Conservation (phyloP, 768 basidiomycete genomes). For the Serendipita sp. region DNA sequence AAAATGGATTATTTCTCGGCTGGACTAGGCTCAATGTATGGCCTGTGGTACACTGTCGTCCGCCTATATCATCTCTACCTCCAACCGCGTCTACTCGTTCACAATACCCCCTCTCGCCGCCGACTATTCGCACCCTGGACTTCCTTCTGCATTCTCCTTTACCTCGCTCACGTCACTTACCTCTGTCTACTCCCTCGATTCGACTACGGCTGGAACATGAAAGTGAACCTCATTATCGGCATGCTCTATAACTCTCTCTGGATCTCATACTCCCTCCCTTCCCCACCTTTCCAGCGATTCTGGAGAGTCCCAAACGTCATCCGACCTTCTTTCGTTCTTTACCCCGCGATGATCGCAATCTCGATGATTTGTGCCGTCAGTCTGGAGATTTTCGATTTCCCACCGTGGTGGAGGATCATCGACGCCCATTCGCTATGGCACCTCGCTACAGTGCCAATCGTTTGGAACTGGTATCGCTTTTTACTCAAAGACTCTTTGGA, state of each 20-base stretch:
- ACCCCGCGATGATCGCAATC: slow-evolving; percentile 45
- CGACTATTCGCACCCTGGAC: slow-evolving; percentile 26
- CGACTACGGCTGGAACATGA: slow-evolving; percentile 88
- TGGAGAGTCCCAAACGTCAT: slow-evolving; percentile 32
- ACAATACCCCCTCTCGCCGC: neutral
- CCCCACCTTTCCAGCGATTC: slow-evolving; percentile 35
- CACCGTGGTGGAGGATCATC: slow-evolving; percentile 53
- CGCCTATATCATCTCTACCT: slow-evolving; percentile 62
- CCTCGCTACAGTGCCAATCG: slow-evolving; percentile 61
- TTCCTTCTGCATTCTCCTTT: slow-evolving; percentile 36
- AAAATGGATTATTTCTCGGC: slow-evolving; percentile 93
- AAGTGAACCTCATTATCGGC: slow-evolving; percentile 64
- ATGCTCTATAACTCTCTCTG: slow-evolving; percentile 67
- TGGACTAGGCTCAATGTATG: slow-evolving; percentile 63
- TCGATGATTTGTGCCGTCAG: slow-evolving; percentile 51
- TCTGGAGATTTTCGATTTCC: slow-evolving; percentile 84
- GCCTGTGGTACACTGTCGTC: slow-evolving; percentile 59
- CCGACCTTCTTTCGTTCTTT: slow-evolving; percentile 34
- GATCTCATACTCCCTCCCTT: slow-evolving; percentile 53
- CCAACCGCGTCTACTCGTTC: slow-evolving; percentile 14
- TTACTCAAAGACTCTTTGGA: slow-evolving; percentile 56
- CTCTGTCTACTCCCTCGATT: slow-evolving; percentile 60
- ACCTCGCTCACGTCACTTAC: slow-evolving; percentile 61
- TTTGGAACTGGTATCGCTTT: slow-evolving; percentile 74
- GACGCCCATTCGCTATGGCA: slow-evolving; percentile 96